Conservation (phyloP, 1,284 basidiomycete genomes). For the Cutaneotrichosporon sp. region DNA sequence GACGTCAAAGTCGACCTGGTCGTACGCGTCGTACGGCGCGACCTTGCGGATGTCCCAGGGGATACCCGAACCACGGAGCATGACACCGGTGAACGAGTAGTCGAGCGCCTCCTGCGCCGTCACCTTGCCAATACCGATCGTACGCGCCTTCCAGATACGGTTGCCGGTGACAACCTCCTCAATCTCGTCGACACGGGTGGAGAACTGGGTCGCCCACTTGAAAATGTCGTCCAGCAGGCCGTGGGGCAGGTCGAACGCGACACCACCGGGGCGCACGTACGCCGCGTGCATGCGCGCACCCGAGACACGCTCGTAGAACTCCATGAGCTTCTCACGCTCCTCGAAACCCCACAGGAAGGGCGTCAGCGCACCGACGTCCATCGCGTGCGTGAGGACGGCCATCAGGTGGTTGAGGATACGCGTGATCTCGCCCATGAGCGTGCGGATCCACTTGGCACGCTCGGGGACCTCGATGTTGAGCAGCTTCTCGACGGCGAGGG, state of each 20-base stretch:
- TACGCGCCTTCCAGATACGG: conserved; percentile 96
- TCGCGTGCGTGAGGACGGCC: conserved; percentile 77
- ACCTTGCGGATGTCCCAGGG: conserved; percentile 95
- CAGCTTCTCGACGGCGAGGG: conserved; percentile 95
- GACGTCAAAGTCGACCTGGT: conserved; percentile 96
- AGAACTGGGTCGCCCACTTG: conserved; percentile 96
- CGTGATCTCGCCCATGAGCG: conserved; percentile 95
- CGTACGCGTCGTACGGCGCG: conserved; percentile 94
- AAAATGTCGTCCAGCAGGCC: conserved; percentile 96
- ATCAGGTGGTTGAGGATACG: conserved; percentile 96
- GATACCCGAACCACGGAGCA: conserved; percentile 91
- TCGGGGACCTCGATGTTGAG: conserved; percentile 99
- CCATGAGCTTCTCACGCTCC: conserved; percentile 99
- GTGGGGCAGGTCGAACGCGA: conserved; percentile 96
- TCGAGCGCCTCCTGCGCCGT: conserved; percentile 90
- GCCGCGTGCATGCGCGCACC: conserved; percentile 96
- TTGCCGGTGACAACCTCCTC: conserved; percentile 98
- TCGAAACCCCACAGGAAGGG: conserved; percentile 99
- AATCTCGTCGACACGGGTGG: conserved; percentile 83
- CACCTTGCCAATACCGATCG: conserved; percentile 86
- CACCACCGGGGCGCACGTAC: conserved; percentile 97
- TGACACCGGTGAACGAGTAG: conserved; percentile 95
- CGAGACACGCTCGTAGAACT: conserved; percentile 99
- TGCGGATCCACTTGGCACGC: conserved; percentile 98
- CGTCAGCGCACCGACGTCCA: conserved; percentile 92